Evolutionary conservation across 345 rosid species (phyloP).

Genomic region (Populus alba): DNA sequence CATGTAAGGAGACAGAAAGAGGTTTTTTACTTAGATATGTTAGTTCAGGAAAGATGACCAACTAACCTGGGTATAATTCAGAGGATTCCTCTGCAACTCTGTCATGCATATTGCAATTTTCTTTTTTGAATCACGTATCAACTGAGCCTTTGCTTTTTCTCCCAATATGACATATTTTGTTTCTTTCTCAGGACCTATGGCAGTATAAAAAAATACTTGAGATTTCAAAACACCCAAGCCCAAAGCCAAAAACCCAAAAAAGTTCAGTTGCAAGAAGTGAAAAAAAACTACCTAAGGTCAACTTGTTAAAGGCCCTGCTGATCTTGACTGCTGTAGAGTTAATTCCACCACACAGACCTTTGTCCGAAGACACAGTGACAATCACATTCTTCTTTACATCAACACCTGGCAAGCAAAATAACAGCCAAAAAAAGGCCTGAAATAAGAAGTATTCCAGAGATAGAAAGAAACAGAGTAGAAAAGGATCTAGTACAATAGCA

Average conservation of each 20-base stretch:
- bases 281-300: slow-evolving; percentile 60
- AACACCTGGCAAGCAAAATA: slow-evolving; percentile 47
- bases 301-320: slow-evolving; percentile 67
- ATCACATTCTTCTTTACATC: slow-evolving; percentile 95
- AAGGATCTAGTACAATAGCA: neutral
- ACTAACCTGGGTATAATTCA: slow-evolving; percentile 84
- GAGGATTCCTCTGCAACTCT: slow-evolving; percentile 86
- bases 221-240: neutral
- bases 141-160: slow-evolving; percentile 83
- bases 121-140: slow-evolving; percentile 84
- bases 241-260: neutral
- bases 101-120: slow-evolving; percentile 55
- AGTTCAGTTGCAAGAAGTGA: neutral
- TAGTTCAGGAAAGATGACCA: slow-evolving; percentile 5
- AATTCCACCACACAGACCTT: slow-evolving; percentile 99
- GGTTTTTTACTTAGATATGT: neutral
- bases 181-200: slow-evolving; percentile 83
- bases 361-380: slow-evolving; percentile 87
- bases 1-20: neutral
- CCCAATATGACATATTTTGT: slow-evolving; percentile 77
- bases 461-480: neutral
- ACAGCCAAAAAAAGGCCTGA: neutral
- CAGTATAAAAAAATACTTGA: slow-evolving; percentile 15
- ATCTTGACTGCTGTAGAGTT: slow-evolving; percentile 85
- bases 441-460: neutral